phyloP scores from a whole-genome alignment of 2,329 filamentous ascomycete genomes.

The Verticillium longisporum region DNA sequence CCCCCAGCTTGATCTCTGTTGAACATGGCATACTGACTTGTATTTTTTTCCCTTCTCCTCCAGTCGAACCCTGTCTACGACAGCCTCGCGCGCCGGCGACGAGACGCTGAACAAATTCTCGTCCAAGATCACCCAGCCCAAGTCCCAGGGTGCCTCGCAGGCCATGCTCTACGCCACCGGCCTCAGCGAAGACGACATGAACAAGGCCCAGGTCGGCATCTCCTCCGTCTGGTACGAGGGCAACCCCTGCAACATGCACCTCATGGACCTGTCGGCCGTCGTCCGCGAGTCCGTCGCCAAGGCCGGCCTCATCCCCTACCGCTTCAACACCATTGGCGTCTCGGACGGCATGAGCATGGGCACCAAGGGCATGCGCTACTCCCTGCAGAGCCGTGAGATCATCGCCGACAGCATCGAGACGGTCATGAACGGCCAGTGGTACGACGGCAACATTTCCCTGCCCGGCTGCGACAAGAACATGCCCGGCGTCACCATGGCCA shows the following conservation, averaged over 20 bases:
- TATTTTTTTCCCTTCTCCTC: constrained; percentile 4
- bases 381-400: constrained; percentile 87
- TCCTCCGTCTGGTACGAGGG: constrained; percentile 97
- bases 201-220: constrained; percentile 95
- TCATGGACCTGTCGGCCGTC: constrained; percentile 78
- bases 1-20: no score
- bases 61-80: constrained; percentile 45
- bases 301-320: constrained; percentile 82
- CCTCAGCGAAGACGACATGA: constrained; percentile 77
- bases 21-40: no score
- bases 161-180: constrained; percentile 98
- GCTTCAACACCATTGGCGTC: constrained; percentile 98
- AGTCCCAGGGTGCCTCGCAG: constrained; percentile 96
- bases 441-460: constrained; percentile 94
- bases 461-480: constrained; percentile 99
- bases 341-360: constrained; percentile 98
- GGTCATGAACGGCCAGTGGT: constrained; percentile 98
- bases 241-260: constrained; percentile 99
- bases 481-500: constrained; percentile 86
- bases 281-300: constrained; percentile 57
- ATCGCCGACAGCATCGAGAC: constrained; percentile 99
- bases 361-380: constrained; percentile 93
- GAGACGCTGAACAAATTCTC: constrained; percentile 78
- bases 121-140: constrained; percentile 83
- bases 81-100: constrained; percentile 35